These are phyloP conservation scores for Fusarium sp. DNA, from an alignment of 2,329 filamentous ascomycete genomes.

Conservation along the genomic window DNA sequence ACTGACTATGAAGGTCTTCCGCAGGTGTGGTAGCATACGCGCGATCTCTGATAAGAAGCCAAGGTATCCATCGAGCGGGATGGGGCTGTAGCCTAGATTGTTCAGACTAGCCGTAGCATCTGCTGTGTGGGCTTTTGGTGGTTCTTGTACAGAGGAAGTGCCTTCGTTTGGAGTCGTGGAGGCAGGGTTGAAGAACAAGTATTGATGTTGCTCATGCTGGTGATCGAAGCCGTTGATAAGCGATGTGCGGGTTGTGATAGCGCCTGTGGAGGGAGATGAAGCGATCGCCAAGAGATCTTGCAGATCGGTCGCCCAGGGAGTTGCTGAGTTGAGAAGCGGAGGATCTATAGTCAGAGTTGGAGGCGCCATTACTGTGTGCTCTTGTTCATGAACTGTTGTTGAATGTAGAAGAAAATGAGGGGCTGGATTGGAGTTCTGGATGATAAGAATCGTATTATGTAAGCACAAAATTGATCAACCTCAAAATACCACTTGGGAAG, in stretches of 20 bases:
- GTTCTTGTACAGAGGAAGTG: constrained; percentile 34
- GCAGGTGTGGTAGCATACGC: constrained; percentile 21
- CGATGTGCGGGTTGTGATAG: constrained; percentile 80
- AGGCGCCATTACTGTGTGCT: constrained; percentile 30
- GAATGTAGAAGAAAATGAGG: constrained; percentile 7
- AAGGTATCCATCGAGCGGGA: constrained; percentile 71
- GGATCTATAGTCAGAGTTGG: constrained; percentile 66
- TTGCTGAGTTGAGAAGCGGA: constrained; percentile 80
- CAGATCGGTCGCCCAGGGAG: constrained; percentile 78
- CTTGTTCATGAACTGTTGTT: too few species aligned
- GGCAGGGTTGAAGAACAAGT: constrained; percentile 71
- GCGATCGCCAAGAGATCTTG: constrained; percentile 74
- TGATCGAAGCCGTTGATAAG: constrained; percentile 75
- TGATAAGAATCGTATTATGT: constrained; percentile 29
- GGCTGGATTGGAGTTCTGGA: background rate
- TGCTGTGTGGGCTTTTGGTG: constrained; percentile 42
- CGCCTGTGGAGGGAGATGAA: constrained; percentile 73
- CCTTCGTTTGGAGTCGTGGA: constrained; percentile 44
- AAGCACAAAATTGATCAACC: background rate
- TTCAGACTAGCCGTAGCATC: constrained; percentile 68
- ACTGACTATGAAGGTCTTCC: constrained; percentile 76
- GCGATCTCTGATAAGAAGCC: constrained; percentile 65
- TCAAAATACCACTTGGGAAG: too few species aligned
- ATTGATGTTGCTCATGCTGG: constrained; percentile 71
- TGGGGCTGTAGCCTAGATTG: constrained; percentile 80